Conservation (phyloP, 192 early-diverging fungal genomes). For the Coemansia sp. region DNA sequence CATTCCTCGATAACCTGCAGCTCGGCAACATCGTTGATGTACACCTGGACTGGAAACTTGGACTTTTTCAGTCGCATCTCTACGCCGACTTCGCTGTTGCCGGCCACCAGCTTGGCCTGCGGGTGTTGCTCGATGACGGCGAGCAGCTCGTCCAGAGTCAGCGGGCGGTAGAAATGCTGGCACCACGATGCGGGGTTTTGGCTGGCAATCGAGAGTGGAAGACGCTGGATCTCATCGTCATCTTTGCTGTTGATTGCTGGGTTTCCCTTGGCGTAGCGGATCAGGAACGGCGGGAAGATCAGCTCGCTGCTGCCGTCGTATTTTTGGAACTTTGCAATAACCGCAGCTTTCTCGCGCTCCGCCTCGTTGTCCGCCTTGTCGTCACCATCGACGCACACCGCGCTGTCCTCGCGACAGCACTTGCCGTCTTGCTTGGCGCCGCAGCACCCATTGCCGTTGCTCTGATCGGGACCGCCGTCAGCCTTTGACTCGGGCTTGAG, state of each 20-base stretch:
- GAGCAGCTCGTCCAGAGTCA: slow-evolving; percentile 58
- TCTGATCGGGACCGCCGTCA: too few species aligned
- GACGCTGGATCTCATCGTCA: slow-evolving; percentile 18
- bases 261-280: slow-evolving; percentile 55
- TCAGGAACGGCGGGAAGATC: slow-evolving; percentile 68
- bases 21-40: slow-evolving; percentile 70
- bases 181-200: slow-evolving; percentile 20
- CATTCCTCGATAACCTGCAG: slow-evolving; percentile 56
- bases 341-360: slow-evolving; percentile 31
- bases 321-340: slow-evolving; percentile 56
- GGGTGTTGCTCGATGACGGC: slow-evolving; percentile 61
- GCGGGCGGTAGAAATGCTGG: slow-evolving; percentile 55
- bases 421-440: slow-evolving; percentile 1
- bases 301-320: slow-evolving; percentile 68
- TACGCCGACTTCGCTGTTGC: slow-evolving; percentile 83
- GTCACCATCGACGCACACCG: neutral
- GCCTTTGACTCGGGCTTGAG: slow-evolving; percentile 32
- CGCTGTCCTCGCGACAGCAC: slow-evolving; percentile 20
- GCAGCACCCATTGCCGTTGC: slow-evolving; percentile 4
- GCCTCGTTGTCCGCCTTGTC: slow-evolving; percentile 19
- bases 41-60: slow-evolving; percentile 66
- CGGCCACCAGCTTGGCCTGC: slow-evolving; percentile 73
- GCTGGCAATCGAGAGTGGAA: slow-evolving; percentile 26
- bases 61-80: slow-evolving; percentile 76
- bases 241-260: neutral